Percentiles rank a stretch among this genome's conserved stretches.
These are phyloP conservation scores for Casuarina glauca DNA, from an alignment of 306 rosid species.

Conservation along the genomic window DNA sequence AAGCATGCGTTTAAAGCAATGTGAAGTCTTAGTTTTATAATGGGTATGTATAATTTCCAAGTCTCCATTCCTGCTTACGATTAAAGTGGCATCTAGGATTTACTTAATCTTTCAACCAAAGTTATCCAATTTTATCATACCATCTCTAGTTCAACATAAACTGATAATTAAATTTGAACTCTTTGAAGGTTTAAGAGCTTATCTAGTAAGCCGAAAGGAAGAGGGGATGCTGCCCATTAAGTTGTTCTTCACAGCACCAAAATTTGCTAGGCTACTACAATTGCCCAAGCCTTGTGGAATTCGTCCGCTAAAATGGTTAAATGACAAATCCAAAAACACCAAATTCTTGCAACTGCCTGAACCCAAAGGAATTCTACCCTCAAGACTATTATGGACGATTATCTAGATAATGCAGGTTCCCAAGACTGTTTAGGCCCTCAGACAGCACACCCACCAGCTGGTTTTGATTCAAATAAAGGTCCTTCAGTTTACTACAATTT, in stretches of 20 bases:
- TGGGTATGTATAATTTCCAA: too few relatives aligned
- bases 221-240: slow-evolving; percentile 69
- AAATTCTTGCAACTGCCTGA: slow-evolving; percentile 43
- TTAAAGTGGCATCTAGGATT: too few relatives aligned
- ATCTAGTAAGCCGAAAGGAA: slow-evolving; percentile 53
- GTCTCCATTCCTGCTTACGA: too few relatives aligned
- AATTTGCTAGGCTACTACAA: slow-evolving; percentile 41
- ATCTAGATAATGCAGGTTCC: slow-evolving; percentile 30
- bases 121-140: too few relatives aligned
- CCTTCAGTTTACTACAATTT: slow-evolving; percentile 50
- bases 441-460: slow-evolving; percentile 56
- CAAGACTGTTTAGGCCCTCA: slow-evolving; percentile 44
- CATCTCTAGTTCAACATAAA: too few relatives aligned
- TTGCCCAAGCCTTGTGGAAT: slow-evolving; percentile 68
- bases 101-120: too few relatives aligned
- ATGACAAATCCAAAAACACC: slow-evolving; percentile 49
- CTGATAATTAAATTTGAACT: too few relatives aligned
- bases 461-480: slow-evolving; percentile 40
- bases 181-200: slow-evolving; percentile 28
- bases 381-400: slow-evolving; percentile 44
- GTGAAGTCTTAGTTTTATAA: too few relatives aligned
- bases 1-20: too few relatives aligned
- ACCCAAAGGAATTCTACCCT: slow-evolving; percentile 61
- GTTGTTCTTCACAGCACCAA: slow-evolving; percentile 38
- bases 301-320: slow-evolving; percentile 53